These are phyloP conservation scores for Suillus placidus DNA, from an alignment of 768 basidiomycete species.

Conservation along the genomic window DNA sequence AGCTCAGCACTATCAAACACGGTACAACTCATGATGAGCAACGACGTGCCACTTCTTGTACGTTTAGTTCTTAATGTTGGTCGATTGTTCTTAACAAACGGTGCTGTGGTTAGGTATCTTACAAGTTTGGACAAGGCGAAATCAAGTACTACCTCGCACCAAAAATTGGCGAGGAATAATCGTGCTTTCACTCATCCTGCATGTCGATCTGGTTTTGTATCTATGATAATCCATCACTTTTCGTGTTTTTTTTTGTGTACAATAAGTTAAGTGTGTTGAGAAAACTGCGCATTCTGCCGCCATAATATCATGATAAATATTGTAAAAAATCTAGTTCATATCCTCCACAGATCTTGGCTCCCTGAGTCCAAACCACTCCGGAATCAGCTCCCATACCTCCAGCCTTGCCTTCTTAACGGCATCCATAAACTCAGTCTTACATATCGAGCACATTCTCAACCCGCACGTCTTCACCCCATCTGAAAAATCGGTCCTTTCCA, in stretches of 20 bases:
- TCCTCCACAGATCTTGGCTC: neutral
- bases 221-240: constrained; percentile 11
- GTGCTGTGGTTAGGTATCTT: constrained; percentile 63
- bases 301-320: neutral
- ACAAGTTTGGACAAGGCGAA: constrained; percentile 84
- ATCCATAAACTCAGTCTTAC: constrained; percentile 50
- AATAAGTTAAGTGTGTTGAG: neutral
- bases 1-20: constrained; percentile 70
- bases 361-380: constrained; percentile 63
- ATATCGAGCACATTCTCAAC: constrained; percentile 55
- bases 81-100: neutral
- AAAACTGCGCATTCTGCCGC: neutral
- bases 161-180: constrained; percentile 86
- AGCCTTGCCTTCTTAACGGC: constrained; percentile 49
- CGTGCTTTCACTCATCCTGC: neutral
- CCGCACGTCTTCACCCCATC: constrained; percentile 59
- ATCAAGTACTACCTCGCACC: constrained; percentile 97
- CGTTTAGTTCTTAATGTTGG: constrained; percentile 26
- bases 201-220: constrained; percentile 1
- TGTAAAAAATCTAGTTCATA: neutral
- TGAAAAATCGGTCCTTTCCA: constrained; percentile 68
- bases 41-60: constrained; percentile 88
- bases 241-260: neutral
- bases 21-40: constrained; percentile 88
- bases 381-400: constrained; percentile 64